phyloP scores from a whole-genome alignment of 129 eudicot genomes.

The Mikania micrantha region DNA sequence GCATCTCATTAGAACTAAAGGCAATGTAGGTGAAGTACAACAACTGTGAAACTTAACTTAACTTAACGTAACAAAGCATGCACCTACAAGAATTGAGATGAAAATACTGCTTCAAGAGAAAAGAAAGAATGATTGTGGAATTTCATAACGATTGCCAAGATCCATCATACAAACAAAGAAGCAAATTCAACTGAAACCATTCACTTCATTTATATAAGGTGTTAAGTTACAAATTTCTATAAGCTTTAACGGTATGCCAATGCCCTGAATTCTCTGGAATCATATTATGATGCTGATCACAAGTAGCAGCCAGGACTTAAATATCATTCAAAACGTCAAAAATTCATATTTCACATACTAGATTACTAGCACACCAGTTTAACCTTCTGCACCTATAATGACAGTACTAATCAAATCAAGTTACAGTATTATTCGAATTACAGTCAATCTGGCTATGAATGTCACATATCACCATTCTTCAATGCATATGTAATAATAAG shows the following conservation, averaged over 20 bases:
- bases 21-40: no score
- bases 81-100: neutral
- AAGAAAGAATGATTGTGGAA: no score
- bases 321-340: no score
- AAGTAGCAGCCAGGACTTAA: no score
- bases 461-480: neutral
- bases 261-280: neutral
- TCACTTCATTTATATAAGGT: neutral
- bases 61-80: no score
- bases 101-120: no score
- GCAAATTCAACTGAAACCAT: conserved; percentile 8
- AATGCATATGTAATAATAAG: neutral
- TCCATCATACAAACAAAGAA: conserved; percentile 3
- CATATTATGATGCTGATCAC: neutral
- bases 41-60: no score
- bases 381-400: neutral
- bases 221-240: neutral
- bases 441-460: neutral
- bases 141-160: no score
- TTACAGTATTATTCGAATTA: neutral
- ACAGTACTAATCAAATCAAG: neutral
- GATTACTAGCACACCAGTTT: neutral
- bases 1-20: no score
- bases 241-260: neutral
- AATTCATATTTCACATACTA: neutral